Percentiles rank a stretch among this genome's conserved stretches.
Conservation (phyloP, 257 asterid species). For the Solanum rostratum region DNA sequence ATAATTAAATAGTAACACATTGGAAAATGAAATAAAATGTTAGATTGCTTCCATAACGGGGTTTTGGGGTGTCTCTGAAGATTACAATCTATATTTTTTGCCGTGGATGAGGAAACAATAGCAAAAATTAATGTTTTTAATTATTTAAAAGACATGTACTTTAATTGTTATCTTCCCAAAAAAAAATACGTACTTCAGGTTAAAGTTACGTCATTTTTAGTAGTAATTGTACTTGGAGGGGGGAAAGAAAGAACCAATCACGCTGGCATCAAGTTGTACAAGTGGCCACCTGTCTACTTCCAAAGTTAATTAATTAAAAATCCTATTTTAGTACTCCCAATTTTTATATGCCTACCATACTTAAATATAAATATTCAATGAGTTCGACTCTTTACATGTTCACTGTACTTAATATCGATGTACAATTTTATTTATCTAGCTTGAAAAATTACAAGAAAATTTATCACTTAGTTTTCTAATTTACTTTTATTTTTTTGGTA, state of each 20-base stretch:
- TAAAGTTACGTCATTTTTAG: background rate
- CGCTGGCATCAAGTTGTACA: slow-evolving; percentile 18
- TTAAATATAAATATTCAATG: no score
- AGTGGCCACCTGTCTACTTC: slow-evolving; percentile 21
- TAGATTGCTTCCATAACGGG: slow-evolving; percentile 7
- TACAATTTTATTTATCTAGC: no score
- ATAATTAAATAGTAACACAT: background rate
- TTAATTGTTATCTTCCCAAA: background rate
- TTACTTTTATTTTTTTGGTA: no score
- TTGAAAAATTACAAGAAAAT: no score
- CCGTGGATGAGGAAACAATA: slow-evolving; percentile 31
- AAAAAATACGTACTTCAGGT: background rate
- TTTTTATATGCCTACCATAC: no score
- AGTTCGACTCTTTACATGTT: no score
- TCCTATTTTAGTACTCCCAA: background rate
- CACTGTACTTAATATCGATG: no score
- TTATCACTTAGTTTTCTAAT: no score
- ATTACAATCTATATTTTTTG: slow-evolving; percentile 14
- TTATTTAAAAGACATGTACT: background rate
- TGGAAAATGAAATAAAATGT: slow-evolving; percentile 17
- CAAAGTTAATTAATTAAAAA: background rate
- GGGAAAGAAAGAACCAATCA: background rate
- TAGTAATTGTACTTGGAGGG: background rate
- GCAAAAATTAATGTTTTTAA: background rate
- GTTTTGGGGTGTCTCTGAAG: background rate